Evolutionary conservation across 352 stramenopile species (phyloP).

Genomic region (Thalassiosira mediterranea): DNA sequence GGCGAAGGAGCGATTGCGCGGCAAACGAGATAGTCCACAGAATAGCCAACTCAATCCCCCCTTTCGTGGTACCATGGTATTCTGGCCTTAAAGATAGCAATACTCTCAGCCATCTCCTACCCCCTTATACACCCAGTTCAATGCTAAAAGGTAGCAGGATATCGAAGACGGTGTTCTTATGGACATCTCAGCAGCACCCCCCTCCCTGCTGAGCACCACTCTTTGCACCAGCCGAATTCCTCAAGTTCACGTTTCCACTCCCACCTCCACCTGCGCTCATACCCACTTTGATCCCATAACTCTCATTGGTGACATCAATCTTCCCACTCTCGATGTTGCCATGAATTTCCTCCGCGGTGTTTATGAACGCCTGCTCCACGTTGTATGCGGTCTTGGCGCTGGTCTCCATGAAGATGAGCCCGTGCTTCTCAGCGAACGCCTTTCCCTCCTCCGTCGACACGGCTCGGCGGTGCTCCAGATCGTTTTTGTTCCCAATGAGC

Average conservation of each 20-base stretch:
- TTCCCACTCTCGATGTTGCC: conserved; percentile 82
- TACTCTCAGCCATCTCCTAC: too few relatives aligned
- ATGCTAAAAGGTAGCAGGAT: too few relatives aligned
- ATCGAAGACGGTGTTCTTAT: background rate
- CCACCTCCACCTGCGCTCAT: conserved; percentile 62
- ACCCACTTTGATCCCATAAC: conserved; percentile 83
- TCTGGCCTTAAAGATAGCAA: too few relatives aligned
- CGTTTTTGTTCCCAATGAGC: conserved; percentile 98
- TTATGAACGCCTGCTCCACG: conserved; percentile 94
- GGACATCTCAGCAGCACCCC: conserved; percentile 18
- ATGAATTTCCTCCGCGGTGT: conserved; percentile 84
- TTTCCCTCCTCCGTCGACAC: conserved; percentile 97
- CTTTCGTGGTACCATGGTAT: too few relatives aligned
- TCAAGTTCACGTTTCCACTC: conserved; percentile 38
- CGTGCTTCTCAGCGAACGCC: conserved; percentile 98
- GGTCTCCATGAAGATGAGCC: conserved; percentile 99
- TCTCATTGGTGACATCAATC: conserved; percentile 85
- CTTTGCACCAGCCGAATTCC: conserved; percentile 13
- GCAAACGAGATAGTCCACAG: too few relatives aligned
- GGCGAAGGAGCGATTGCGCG: too few relatives aligned
- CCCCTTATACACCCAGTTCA: too few relatives aligned
- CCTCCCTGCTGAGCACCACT: conserved; percentile 21
- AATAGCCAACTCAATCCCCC: too few relatives aligned
- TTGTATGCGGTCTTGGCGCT: conserved; percentile 98
- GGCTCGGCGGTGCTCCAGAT: conserved; percentile 93